Evolutionary conservation across 352 stramenopile species (phyloP).

Genomic region (Phytophthora colocasiae): DNA sequence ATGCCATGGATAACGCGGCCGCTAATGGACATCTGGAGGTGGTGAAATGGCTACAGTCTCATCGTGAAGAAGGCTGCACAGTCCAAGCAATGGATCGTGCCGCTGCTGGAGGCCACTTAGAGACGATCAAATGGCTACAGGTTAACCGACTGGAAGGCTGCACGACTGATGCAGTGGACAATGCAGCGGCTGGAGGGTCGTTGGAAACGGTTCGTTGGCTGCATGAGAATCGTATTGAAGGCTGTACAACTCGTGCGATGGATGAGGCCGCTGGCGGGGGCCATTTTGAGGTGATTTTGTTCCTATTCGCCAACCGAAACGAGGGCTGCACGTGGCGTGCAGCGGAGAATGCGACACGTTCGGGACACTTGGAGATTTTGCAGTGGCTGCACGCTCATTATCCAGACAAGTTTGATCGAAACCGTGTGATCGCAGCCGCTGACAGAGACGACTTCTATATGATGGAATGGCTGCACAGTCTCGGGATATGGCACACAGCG

Average conservation of each 20-base stretch:
- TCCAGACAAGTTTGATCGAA: constrained; percentile 38
- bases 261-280: constrained; percentile 40
- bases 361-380: constrained; percentile 34
- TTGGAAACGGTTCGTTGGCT: constrained; percentile 38
- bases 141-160: constrained; percentile 37
- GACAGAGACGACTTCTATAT: constrained; percentile 43
- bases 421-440: constrained; percentile 35
- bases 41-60: constrained; percentile 39
- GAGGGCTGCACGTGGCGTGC: constrained; percentile 41
- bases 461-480: constrained; percentile 42
- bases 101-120: constrained; percentile 26
- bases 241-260: constrained; percentile 47
- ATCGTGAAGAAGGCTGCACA: constrained; percentile 39
- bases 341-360: constrained; percentile 31
- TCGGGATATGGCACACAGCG: constrained; percentile 23
- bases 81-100: constrained; percentile 35
- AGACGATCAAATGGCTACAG: constrained; percentile 36
- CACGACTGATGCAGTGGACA: constrained; percentile 32
- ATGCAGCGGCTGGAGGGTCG: constrained; percentile 33
- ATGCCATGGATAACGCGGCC: constrained; percentile 44
- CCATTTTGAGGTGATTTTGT: constrained; percentile 47
- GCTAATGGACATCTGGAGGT: constrained; percentile 38
- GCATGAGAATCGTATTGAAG: constrained; percentile 35
- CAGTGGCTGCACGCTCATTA: constrained; percentile 38
- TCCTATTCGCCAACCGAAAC: constrained; percentile 26